phyloP scores from a whole-genome alignment of 2,329 filamentous ascomycete genomes.

The Rhynchosporium secalis region DNA sequence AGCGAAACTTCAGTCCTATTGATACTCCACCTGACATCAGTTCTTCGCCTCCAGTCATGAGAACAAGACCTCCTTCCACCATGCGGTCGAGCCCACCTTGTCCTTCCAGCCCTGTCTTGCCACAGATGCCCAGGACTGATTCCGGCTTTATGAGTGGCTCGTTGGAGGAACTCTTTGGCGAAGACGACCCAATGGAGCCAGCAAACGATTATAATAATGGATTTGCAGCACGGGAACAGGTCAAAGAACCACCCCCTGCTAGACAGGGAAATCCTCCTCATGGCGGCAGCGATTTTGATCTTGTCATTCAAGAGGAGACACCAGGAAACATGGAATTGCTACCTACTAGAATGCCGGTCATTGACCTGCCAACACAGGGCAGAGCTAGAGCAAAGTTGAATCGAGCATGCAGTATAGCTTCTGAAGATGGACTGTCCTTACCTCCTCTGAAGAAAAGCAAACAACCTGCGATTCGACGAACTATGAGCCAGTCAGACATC shows the following conservation, averaged over 20 bases:
- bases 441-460: constrained; percentile 29
- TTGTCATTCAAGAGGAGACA: constrained; percentile 40
- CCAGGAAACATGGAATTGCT: constrained; percentile 47
- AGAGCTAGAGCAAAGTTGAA: constrained; percentile 40
- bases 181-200: constrained; percentile 43
- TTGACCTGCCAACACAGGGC: constrained; percentile 26
- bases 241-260: constrained; percentile 31
- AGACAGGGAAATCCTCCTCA: constrained; percentile 14
- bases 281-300: constrained; percentile 30
- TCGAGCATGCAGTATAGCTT: constrained; percentile 33
- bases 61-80: constrained; percentile 52
- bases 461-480: constrained; percentile 17
- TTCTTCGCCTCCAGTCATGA: constrained; percentile 84
- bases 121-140: constrained; percentile 60
- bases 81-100: constrained; percentile 79
- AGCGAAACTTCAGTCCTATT: constrained; percentile 50
- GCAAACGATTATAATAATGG: constrained; percentile 43
- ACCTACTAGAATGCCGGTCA: constrained; percentile 40
- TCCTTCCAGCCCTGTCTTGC: constrained; percentile 60
- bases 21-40: constrained; percentile 80
- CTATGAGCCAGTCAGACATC: constrained; percentile 18
- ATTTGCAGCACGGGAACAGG: constrained; percentile 31
- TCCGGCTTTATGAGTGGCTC: constrained; percentile 86
- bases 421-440: constrained; percentile 37
- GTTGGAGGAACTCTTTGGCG: constrained; percentile 58